Percentiles rank a stretch among this genome's conserved stretches.
phyloP scores from a whole-genome alignment of 441 rosid species.

The Erodium chrysanthum region DNA sequence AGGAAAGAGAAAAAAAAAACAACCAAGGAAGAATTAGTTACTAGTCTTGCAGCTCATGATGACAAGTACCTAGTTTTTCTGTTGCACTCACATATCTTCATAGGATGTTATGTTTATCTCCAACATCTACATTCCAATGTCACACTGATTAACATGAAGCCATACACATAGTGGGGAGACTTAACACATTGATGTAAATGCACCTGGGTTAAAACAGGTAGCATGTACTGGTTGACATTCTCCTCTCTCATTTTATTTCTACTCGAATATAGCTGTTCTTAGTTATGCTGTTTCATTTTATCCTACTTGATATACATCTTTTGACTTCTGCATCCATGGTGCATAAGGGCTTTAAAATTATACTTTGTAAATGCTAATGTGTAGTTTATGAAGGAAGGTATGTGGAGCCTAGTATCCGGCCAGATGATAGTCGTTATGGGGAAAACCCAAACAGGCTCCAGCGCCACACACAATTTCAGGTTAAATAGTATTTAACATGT shows the following conservation, averaged over 20 bases:
- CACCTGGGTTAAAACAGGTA: background rate
- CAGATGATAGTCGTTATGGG: constrained; percentile 94
- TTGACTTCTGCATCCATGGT: background rate
- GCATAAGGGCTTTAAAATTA: constrained; percentile 9
- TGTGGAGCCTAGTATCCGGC: constrained; percentile 90
- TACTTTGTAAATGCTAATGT: constrained; percentile 13
- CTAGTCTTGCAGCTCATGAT: background rate
- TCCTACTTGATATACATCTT: background rate
- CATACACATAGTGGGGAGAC: background rate
- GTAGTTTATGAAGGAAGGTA: constrained; percentile 36
- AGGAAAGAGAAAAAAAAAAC: background rate
- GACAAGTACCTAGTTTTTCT: background rate
- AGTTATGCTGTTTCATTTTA: background rate
- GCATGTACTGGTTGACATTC: background rate
- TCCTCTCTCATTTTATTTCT: background rate
- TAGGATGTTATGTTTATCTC: background rate
- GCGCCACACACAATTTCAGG: constrained; percentile 96
- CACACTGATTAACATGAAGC: background rate
- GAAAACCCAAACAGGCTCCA: constrained; percentile 97
- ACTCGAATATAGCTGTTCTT: background rate
- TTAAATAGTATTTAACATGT: constrained; percentile 18
- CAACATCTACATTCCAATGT: background rate
- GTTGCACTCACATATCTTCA: background rate
- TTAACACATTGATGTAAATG: background rate
- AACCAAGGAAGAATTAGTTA: background rate